These are phyloP conservation scores for Stagonosporopsis cucurbitacearum DNA, from an alignment of 2,329 filamentous ascomycete genomes.

Conservation along the genomic window DNA sequence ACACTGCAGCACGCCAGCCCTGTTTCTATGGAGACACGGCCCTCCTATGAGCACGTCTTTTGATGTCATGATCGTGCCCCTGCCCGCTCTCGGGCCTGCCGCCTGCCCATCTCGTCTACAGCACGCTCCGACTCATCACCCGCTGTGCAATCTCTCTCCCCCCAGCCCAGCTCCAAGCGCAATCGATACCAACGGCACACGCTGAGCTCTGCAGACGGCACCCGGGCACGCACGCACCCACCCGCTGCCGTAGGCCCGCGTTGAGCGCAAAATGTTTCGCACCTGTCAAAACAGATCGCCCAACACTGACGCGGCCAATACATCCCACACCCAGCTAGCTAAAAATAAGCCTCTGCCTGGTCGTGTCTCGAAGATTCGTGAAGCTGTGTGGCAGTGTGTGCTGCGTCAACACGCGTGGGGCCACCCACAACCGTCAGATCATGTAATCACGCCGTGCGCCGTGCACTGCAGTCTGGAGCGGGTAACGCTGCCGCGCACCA, in stretches of 20 bases:
- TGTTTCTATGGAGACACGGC: conserved; percentile 22
- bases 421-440: conserved; percentile 13
- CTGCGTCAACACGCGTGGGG: conserved; percentile 7
- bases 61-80: conserved; percentile 17
- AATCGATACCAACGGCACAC: conserved; percentile 8
- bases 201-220: background rate
- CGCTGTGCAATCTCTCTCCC: conserved; percentile 17
- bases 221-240: background rate
- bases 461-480: conserved; percentile 14
- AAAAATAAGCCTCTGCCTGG: conserved; percentile 16
- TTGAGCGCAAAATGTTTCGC: conserved; percentile 3
- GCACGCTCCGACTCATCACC: conserved; percentile 13
- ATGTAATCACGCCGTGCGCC: no score
- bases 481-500: conserved; percentile 8
- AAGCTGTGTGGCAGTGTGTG: background rate
- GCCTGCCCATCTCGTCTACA: conserved; percentile 18
- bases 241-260: background rate
- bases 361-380: conserved; percentile 18
- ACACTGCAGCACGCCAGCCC: background rate
- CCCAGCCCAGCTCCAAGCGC: conserved; percentile 12
- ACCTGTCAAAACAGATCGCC: conserved; percentile 1
- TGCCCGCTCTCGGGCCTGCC: conserved; percentile 11
- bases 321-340: conserved; percentile 8
- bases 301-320: conserved; percentile 16
- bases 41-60: conserved; percentile 9